Evolutionary conservation across 331 rosid species (phyloP), one percentile per base, ranked within the genome.

Genomic region (Phaseolus coccineus): DNA sequence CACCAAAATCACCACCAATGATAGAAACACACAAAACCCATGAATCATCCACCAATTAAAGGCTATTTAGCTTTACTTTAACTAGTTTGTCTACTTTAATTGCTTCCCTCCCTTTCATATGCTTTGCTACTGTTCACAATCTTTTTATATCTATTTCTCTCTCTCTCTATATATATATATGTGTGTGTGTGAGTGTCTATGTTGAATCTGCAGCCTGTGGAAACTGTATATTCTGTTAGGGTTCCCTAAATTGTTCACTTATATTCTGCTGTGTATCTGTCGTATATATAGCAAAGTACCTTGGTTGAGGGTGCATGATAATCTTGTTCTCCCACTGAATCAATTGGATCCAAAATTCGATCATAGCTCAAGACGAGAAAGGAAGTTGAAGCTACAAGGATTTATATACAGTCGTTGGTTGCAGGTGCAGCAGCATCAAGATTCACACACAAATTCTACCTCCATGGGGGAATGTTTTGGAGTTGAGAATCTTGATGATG

Each of bases 401-500:
- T 65, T n/a, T 14, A 22, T 66, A 52, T 33, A 31, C 80, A 90
- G 89, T 90, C 93, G 83, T 90, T 83, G 85, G 82, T 91, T 93
- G 98, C 97, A 66, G 95, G 86, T 84, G 98, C 98, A 86, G 93
- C 98, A 91, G 77, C 98, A 86, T 77, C 87, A 85, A 91, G 98
- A 93, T 93, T 93, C 98, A 91, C 96, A 90, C 72, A 81, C 57
- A 74, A 16, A 16, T 70, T 76, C 69, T 68, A 28, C 3, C 35
- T 62, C 81, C 55, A 42, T 51, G 2, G 15, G 3, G 35, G 48
- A 1, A 77, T 28, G 46, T 71, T 39, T 40, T 35, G 55, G 69
- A 12, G 71, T 70, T 93, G 98, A 86, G 98, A 93, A 93, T 93
- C 98, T 91, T 93, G 98, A 93, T 93, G 98, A 93, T 93, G 98